Conservation (phyloP, 2,329 filamentous ascomycete genomes). For the Aspergillus unguis region DNA sequence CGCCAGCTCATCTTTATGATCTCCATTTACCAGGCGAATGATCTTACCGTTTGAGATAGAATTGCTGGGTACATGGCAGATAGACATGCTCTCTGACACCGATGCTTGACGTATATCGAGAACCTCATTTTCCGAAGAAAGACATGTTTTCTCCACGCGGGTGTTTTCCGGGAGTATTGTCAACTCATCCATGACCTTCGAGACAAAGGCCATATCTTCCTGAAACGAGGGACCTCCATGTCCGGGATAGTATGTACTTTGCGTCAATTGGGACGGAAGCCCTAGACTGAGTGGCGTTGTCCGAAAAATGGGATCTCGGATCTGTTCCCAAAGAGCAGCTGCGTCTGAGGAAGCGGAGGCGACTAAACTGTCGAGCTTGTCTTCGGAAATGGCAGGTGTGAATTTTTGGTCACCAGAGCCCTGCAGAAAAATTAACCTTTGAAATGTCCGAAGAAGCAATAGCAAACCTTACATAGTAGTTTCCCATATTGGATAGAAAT, state of each 20-base stretch:
- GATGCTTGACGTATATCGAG: conserved; percentile 41
- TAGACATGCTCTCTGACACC: background rate
- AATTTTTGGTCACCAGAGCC: conserved; percentile 29
- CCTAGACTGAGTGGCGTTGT: conserved; percentile 33
- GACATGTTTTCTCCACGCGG: conserved; percentile 45
- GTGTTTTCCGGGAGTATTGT: conserved; percentile 46
- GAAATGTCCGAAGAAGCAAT: background rate
- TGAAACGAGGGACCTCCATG: conserved; percentile 37
- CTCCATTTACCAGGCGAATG: conserved; percentile 8
- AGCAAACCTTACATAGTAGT: conserved; percentile 40
- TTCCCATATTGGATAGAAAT: conserved; percentile 55
- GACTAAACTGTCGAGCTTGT: conserved; percentile 12
- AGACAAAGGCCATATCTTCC: conserved; percentile 42
- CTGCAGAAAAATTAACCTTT: conserved; percentile 23
- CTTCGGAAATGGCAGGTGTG: conserved; percentile 18
- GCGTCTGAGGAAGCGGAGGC: background rate
- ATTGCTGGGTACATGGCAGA: background rate
- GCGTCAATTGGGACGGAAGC: conserved; percentile 48
- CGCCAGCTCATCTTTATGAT: conserved; percentile 14
- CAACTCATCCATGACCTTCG: conserved; percentile 48
- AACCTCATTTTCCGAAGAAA: conserved; percentile 42
- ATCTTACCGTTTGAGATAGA: background rate
- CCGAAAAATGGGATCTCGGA: conserved; percentile 14
- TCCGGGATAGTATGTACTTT: conserved; percentile 33
- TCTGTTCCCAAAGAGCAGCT: conserved; percentile 1